A percentile compares a stretch with the other conserved stretches of the same genome.
These are phyloP conservation scores for Hypoxylon sp. DNA, from an alignment of 2,329 filamentous ascomycete genomes.

Conservation along the genomic window DNA sequence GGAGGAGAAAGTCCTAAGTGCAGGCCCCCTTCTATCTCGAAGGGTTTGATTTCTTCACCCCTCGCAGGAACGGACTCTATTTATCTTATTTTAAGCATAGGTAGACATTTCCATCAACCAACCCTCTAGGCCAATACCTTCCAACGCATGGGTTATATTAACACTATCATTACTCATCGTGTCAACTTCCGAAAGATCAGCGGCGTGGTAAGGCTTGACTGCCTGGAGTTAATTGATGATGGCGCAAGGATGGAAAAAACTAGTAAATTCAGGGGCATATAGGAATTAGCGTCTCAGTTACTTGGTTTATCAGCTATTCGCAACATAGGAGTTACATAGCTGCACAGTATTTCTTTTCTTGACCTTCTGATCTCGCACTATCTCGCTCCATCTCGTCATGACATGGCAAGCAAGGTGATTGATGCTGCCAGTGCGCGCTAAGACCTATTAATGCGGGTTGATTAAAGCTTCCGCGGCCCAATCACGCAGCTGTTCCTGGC, in stretches of 20 bases:
- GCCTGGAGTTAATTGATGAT: conserved; percentile 20
- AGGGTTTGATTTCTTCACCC: background rate
- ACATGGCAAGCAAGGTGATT: conserved; percentile 37
- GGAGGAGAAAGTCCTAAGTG: background rate
- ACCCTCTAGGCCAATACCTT: background rate
- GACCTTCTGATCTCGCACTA: conserved; percentile 10
- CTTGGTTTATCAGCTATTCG: conserved; percentile 17
- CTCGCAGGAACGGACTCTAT: background rate
- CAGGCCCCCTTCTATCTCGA: background rate
- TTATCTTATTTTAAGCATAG: background rate
- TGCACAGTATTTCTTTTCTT: conserved; percentile 24
- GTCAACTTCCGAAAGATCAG: background rate
- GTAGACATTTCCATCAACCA: background rate
- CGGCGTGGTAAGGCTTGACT: conserved; percentile 9
- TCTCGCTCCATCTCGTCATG: conserved; percentile 5
- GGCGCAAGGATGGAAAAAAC: conserved; percentile 4
- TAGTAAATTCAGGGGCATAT: conserved; percentile 32
- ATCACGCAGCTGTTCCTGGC: conserved; percentile 52
- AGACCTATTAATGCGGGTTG: conserved; percentile 42
- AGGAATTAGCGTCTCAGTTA: conserved; percentile 27
- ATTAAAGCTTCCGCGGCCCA: conserved; percentile 50
- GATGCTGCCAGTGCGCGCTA: conserved; percentile 32
- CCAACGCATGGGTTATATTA: background rate
- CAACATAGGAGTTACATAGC: conserved; percentile 17
- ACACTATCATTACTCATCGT: background rate